These are phyloP conservation scores for Thalia dealbata DNA, from an alignment of 176 grass and related monocot species.

Conservation along the genomic window DNA sequence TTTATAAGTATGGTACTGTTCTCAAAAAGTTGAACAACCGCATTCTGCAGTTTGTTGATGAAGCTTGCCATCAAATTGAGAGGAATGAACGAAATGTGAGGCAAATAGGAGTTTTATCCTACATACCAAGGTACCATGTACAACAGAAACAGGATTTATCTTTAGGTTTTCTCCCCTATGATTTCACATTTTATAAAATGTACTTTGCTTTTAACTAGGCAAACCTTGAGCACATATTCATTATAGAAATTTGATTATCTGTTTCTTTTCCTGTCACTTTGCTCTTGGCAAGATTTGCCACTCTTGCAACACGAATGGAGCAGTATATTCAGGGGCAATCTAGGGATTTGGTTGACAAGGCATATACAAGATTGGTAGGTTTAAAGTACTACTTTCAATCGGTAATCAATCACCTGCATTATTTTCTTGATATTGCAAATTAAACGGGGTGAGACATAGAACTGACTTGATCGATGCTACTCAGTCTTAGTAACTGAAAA, in stretches of 20 bases:
- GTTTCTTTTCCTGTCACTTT: not conserved
- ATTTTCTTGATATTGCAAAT: slow-evolving; percentile 1
- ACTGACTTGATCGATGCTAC: not conserved
- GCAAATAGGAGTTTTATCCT: slow-evolving; percentile 63
- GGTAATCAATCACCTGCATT: not conserved
- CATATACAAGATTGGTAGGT: slow-evolving; percentile 90
- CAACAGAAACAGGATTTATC: not conserved
- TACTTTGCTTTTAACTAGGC: not conserved
- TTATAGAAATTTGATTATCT: not conserved
- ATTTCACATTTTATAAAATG: not conserved
- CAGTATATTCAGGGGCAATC: slow-evolving; percentile 97
- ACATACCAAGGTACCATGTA: slow-evolving; percentile 69
- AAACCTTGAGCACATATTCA: not conserved
- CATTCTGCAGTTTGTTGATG: slow-evolving; percentile 79
- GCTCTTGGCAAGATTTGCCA: slow-evolving; percentile 58
- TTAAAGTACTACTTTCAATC: slow-evolving; percentile 4
- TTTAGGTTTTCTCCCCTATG: not conserved
- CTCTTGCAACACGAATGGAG: slow-evolving; percentile 90
- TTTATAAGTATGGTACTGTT: not conserved
- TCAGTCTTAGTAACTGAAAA: not conserved
- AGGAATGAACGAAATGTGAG: slow-evolving; percentile 82
- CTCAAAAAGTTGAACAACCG: not conserved
- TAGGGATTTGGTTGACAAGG: slow-evolving; percentile 93
- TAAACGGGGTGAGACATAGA: not conserved
- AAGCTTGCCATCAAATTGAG: slow-evolving; percentile 91